Evolutionary conservation across 2,329 filamentous ascomycete species (phyloP).

Genomic region (Ceratocystis diversiconidia): DNA sequence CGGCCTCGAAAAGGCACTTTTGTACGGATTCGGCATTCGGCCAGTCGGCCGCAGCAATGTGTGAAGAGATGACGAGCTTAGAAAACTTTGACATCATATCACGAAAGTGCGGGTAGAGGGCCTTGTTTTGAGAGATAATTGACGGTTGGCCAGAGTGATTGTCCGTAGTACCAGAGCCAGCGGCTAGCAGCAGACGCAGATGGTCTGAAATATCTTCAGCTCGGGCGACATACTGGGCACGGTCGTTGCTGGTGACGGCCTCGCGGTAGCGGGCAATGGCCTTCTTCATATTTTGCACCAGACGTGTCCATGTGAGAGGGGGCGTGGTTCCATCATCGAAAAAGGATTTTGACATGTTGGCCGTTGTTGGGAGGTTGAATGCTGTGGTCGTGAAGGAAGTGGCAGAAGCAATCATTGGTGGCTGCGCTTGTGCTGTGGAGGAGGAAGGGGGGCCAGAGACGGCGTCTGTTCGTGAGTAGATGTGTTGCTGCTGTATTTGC

Average conservation of each 20-base stretch:
- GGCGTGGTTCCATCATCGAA: conserved; percentile 77
- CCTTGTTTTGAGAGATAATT: conserved; percentile 98
- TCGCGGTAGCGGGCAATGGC: conserved; percentile 83
- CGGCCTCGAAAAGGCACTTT: conserved; percentile 94
- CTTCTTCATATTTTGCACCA: conserved; percentile 84
- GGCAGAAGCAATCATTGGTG: conserved; percentile 42
- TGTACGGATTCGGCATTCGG: conserved; percentile 84
- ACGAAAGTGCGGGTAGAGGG: conserved; percentile 88
- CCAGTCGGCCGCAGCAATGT: conserved; percentile 93
- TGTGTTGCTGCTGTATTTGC: neutral
- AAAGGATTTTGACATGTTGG: conserved; percentile 62
- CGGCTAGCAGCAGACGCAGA: conserved; percentile 79
- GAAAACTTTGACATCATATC: conserved; percentile 99
- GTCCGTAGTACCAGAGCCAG: conserved; percentile 91
- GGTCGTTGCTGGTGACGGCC: conserved; percentile 67
- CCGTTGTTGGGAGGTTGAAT: conserved; percentile 43
- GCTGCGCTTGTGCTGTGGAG: conserved; percentile 23
- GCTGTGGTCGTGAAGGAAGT: conserved; percentile 48
- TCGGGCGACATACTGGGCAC: conserved; percentile 79
- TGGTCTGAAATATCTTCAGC: conserved; percentile 99
- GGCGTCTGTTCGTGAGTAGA: conserved; percentile 37
- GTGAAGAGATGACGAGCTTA: conserved; percentile 94
- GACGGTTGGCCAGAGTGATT: conserved; percentile 97
- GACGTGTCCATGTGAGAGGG: conserved; percentile 72
- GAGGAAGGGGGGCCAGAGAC: conserved; percentile 34